Evolutionary conservation across 2,329 filamentous ascomycete species (phyloP), one percentile per base, ranked within the genome.

Genomic region (Talaromyces sp.): DNA sequence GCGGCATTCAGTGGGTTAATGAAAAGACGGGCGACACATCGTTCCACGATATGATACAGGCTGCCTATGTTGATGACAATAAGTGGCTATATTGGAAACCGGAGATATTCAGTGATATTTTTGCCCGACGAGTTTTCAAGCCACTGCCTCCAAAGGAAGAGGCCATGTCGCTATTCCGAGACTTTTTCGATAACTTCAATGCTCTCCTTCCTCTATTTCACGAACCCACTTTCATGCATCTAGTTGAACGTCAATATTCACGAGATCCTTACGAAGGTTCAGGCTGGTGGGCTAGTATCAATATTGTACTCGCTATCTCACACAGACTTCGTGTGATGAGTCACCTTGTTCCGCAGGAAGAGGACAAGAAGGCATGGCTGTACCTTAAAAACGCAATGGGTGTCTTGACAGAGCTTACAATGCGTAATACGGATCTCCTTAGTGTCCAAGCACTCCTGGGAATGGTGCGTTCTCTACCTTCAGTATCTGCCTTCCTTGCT

Each of bases 141-240:
- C 89, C 88, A 16, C 78, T 98, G 37, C 95, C 95, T 2, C 83
- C 91, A 0, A 96, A 96, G 77, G 84, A 88, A n/a, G 93, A 97
- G 78, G 92, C 93, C 0, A 77, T 96, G 67, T 96, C 92, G 1
- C 81, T 98, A 43, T 86, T 97, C 67, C 92, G 90, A 77, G 95
- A 99, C 77, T 99, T 90, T 74, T 99, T 99, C 70, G 92, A 96
- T 73, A 97, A 97, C 79, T 98, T 99, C 84, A 99, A 99, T 81
- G 95, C 92, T 86, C 94, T 98, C 86, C 97, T 98, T 74, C 95
- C 95, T 6, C 83, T 99, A 3, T 99, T 97, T 73, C 95, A 99
- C 77, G 93, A 97, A 76, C 93, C 94, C 1, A 98, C 95, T 0
- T 99, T 99, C 74, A 98, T 98, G 92, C 93, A 97, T 74, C 83